A percentile compares a stretch with the other conserved stretches of the same genome.
These are phyloP conservation scores for Wickerhamiella sergipiensis DNA, from an alignment of 805 yeast species.

Conservation along the genomic window DNA sequence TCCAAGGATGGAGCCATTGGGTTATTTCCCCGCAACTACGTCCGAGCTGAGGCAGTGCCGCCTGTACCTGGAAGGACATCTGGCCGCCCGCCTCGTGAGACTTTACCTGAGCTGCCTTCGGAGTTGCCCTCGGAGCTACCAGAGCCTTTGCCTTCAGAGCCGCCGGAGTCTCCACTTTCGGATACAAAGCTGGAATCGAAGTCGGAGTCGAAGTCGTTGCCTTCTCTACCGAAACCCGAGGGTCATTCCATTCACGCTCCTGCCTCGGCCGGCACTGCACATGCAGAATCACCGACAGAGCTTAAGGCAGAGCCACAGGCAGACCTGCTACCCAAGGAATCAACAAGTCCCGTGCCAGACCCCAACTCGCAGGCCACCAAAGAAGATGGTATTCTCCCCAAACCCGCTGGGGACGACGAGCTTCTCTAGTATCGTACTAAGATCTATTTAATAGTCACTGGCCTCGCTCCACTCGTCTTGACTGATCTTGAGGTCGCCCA, in stretches of 20 bases:
- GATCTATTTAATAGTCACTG: background rate
- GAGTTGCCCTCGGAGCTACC: background rate
- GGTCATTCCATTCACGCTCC: too few species aligned
- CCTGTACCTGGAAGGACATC: background rate
- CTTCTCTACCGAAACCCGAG: too few species aligned
- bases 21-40: conserved; percentile 35
- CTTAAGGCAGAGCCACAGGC: background rate
- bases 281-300: too few species aligned
- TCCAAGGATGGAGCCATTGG: conserved; percentile 30
- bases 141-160: background rate
- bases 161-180: too few species aligned
- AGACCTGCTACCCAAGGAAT: background rate
- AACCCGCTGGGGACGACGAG: background rate
- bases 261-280: too few species aligned
- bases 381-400: background rate
- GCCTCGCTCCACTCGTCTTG: conserved; percentile 11
- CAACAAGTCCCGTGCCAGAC: background rate
- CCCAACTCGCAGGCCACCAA: background rate
- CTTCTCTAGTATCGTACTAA: background rate
- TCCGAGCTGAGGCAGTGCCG: conserved; percentile 11
- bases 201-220: too few species aligned
- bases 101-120: background rate
- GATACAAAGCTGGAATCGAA: too few species aligned
- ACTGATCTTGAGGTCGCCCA: conserved; percentile 10
- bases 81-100: background rate